phyloP scores from a whole-genome alignment of 352 stramenopile species.

The Phytopythium ostracodes region DNA sequence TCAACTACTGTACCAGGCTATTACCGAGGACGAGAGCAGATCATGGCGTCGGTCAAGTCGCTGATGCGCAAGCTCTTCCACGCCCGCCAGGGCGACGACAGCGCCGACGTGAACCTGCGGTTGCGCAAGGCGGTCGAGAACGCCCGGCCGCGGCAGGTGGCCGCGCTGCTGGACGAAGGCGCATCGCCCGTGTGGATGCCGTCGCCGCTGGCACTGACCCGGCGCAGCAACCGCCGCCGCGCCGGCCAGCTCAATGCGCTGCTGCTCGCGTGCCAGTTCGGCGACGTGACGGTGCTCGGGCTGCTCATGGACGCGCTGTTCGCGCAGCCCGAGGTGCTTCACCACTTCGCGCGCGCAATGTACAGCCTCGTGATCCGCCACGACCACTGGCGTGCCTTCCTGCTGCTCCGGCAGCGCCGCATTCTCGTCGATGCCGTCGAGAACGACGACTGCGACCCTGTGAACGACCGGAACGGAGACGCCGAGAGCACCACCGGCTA shows the following conservation, averaged over 20 bases:
- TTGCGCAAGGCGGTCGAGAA: constrained; percentile 54
- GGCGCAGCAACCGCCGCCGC: constrained; percentile 10
- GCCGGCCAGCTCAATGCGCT: constrained; percentile 43
- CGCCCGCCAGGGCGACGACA: constrained; percentile 17
- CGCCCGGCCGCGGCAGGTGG: constrained; percentile 42
- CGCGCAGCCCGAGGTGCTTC: constrained; percentile 32
- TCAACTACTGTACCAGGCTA: no score
- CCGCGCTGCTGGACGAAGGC: constrained; percentile 45
- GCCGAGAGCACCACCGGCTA: constrained; percentile 7
- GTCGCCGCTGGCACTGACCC: constrained; percentile 12
- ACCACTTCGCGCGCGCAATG: constrained; percentile 54
- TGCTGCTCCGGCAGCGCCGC: constrained; percentile 38
- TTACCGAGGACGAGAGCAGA: no score
- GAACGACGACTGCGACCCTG: background rate
- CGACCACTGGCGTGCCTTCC: constrained; percentile 61
- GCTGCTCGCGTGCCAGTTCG: constrained; percentile 52
- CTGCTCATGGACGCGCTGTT: constrained; percentile 65
- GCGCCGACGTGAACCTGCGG: constrained; percentile 27
- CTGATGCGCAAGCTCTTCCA: constrained; percentile 49
- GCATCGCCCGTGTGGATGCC: constrained; percentile 58
- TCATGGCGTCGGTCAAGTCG: constrained; percentile 36
- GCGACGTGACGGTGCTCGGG: constrained; percentile 43
- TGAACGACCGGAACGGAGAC: background rate
- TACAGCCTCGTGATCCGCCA: constrained; percentile 63
- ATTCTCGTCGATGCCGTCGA: constrained; percentile 13